Percentiles rank a stretch among this genome's conserved stretches.
These are phyloP conservation scores for Rhizophagus clarus DNA, from an alignment of 192 early-diverging fungal species.

Conservation along the genomic window DNA sequence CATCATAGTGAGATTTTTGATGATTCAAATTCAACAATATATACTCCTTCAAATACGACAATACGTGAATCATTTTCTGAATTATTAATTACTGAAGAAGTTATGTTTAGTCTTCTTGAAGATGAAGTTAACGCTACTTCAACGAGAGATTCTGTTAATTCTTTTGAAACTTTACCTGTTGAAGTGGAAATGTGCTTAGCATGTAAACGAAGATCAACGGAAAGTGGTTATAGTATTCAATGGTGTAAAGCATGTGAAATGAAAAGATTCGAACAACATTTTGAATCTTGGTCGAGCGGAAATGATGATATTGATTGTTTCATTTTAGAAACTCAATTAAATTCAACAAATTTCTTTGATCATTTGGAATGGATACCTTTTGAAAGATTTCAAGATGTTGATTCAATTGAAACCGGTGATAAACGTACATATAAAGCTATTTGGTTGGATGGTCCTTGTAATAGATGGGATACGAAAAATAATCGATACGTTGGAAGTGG, in stretches of 20 bases:
- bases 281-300: conserved; percentile 21
- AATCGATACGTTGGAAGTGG: neutral
- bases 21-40: too few species aligned
- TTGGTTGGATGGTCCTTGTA: conserved; percentile 10
- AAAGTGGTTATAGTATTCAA: conserved; percentile 1
- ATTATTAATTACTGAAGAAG: too few species aligned
- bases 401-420: neutral
- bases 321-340: conserved; percentile 13
- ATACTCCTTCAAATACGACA: too few species aligned
- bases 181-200: neutral
- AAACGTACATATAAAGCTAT: neutral
- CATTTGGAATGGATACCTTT: conserved; percentile 26
- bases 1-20: too few species aligned
- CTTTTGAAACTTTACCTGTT: neutral
- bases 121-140: neutral
- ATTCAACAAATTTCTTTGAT: neutral
- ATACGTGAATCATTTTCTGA: too few species aligned
- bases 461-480: neutral
- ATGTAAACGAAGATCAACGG: neutral
- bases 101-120: neutral
- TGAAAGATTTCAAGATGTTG: conserved; percentile 15
- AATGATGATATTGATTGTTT: conserved; percentile 22
- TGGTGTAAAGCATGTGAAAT: conserved; percentile 25
- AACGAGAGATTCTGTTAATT: too few species aligned
- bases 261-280: conserved; percentile 1